Conservation (phyloP, 768 basidiomycete genomes). For the Neoboletus magnificus region DNA sequence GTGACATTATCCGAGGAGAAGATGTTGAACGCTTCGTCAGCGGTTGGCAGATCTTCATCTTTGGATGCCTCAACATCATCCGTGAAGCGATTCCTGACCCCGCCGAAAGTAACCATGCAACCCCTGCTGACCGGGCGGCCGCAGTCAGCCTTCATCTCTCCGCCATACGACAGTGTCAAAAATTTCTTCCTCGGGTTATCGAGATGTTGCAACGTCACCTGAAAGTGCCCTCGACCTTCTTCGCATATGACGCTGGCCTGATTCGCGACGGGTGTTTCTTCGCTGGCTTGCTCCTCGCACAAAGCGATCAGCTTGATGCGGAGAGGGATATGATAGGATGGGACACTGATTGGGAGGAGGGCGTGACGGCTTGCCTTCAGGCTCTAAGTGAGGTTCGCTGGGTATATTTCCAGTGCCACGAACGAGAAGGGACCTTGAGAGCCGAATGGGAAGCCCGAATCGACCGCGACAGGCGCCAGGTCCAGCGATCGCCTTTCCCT, state of each 20-base stretch:
- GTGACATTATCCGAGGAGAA: constrained; percentile 39
- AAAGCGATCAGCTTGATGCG: constrained; percentile 38
- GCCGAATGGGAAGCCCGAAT: constrained; percentile 42
- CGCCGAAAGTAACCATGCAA: constrained; percentile 45
- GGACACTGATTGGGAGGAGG: constrained; percentile 32
- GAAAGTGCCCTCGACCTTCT: constrained; percentile 47
- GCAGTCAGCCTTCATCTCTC: constrained; percentile 45
- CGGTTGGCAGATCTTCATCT: constrained; percentile 91
- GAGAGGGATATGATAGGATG: constrained; percentile 22
- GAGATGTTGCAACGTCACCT: constrained; percentile 52
- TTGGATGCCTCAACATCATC: constrained; percentile 88
- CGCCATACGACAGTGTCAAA: constrained; percentile 47
- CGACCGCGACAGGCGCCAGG: constrained; percentile 28
- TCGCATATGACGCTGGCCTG: constrained; percentile 82
- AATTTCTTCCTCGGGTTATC: constrained; percentile 48
- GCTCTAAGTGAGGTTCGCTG: constrained; percentile 84
- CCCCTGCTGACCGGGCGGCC: constrained; percentile 46
- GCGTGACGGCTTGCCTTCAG: constrained; percentile 52
- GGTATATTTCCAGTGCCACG: constrained; percentile 73
- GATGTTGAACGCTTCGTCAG: constrained; percentile 69
- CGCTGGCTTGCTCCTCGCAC: constrained; percentile 74
- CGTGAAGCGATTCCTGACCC: constrained; percentile 60
- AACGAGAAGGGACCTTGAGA: constrained; percentile 61
- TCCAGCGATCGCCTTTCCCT: constrained; percentile 20
- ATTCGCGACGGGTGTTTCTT: constrained; percentile 90